These are phyloP conservation scores for Pulveroboletus sp. DNA, from an alignment of 768 basidiomycete genomes.

Conservation along the genomic window DNA sequence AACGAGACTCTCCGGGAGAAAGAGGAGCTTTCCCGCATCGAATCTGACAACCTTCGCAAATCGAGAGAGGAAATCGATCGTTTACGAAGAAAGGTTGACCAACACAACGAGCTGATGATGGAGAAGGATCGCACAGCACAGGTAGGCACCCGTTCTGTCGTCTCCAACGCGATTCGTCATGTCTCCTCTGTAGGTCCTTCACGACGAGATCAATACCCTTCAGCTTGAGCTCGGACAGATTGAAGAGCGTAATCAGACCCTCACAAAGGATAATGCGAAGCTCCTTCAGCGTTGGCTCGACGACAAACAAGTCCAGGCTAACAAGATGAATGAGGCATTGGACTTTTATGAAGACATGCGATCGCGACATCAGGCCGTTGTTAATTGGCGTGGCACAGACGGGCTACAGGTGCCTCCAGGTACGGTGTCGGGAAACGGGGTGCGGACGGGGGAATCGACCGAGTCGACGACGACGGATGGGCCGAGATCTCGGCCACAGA, in stretches of 20 bases:
- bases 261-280: constrained; percentile 91
- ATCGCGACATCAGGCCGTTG: constrained; percentile 59
- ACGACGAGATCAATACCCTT: constrained; percentile 91
- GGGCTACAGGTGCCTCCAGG: constrained; percentile 33
- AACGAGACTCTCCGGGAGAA: constrained; percentile 93
- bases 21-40: constrained; percentile 80
- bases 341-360: constrained; percentile 87
- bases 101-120: constrained; percentile 79
- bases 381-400: constrained; percentile 51
- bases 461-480: constrained; percentile 56
- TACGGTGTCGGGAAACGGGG: constrained; percentile 40
- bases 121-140: constrained; percentile 89
- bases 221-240: constrained; percentile 89
- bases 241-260: constrained; percentile 79
- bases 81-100: constrained; percentile 72
- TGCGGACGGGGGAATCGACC: constrained; percentile 38
- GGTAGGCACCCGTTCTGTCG: constrained; percentile 39
- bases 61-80: constrained; percentile 69
- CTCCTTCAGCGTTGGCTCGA: constrained; percentile 96
- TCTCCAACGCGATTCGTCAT: constrained; percentile 1
- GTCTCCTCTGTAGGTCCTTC: constrained; percentile 60
- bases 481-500: constrained; percentile 64
- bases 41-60: constrained; percentile 76
- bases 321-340: constrained; percentile 93
- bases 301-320: constrained; percentile 87